Evolutionary conservation across 371 early-diverging fungal genomes (phyloP), one percentile per base, ranked within the genome.

Genomic region (Syncephalastrum monosporum): DNA sequence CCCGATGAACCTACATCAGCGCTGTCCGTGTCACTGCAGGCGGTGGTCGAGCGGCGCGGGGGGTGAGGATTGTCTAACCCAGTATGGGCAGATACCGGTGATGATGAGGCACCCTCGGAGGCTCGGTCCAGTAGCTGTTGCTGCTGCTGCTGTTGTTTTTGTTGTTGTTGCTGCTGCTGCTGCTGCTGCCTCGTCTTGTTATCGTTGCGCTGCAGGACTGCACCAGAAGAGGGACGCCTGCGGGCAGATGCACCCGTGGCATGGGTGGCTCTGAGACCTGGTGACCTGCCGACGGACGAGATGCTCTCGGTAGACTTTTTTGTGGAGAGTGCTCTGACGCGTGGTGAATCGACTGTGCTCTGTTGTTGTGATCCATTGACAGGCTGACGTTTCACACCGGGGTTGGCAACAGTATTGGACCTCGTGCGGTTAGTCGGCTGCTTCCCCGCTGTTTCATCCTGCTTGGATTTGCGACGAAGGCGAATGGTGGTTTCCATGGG

Each of bases 281-380:
- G 38, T 33, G 38, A 33, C 38, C 10, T 33, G 38, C 38, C 38
- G 38, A 33, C 38, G 12, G 54, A 47, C 43, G 42, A 33, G 23
- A 57, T 44, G 29, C 47, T 58, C 5, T 66, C 67, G 17, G 23
- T 62, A 24, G 67, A 59, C 16, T 59, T 58, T 53, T 67, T 67
- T 24, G 67, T 63, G 14, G 24, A 27, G 4, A 67, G 47, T 16
- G 67, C 53, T 47, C 57, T 46, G 16, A 62, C 51, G 49, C 63
- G 63, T 10, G 67, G 67, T 17, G 67, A 67, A 41, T 54, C 57
- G 10, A 54, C 23, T 52, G 44, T 25, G 33, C 33, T 52, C 25
- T 44, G 42, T 48, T 49, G 48, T 41, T 47, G 25, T 38, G 5
- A 17, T 16, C 16, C 56, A 50, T 51, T 42, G 45, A 29, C 45